A percentile compares a stretch with the other conserved stretches of the same genome.
Conservation (phyloP, 257 asterid genomes). For the Marsdenia floribunda region DNA sequence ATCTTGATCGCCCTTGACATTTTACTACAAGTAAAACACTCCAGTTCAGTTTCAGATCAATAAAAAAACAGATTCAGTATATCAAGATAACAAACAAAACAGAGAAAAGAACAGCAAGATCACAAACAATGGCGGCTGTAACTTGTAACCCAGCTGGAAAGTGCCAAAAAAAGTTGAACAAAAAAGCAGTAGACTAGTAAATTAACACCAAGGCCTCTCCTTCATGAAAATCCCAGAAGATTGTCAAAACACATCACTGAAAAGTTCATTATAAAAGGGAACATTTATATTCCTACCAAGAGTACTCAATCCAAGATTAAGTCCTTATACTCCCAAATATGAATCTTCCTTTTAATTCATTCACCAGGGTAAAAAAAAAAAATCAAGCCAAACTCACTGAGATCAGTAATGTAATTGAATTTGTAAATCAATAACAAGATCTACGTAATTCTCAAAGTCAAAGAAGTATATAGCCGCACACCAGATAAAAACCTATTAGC, state of each 20-base stretch:
- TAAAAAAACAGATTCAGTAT: not conserved
- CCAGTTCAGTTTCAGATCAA: slow-evolving; percentile 1
- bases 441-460: not conserved
- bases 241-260: not conserved
- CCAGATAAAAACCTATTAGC: not conserved
- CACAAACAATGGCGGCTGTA: not conserved
- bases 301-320: not conserved
- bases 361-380: not conserved
- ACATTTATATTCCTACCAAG: not conserved
- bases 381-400: not conserved
- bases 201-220: not conserved
- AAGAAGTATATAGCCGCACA: not conserved
- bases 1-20: slow-evolving; percentile 28
- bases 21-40: slow-evolving; percentile 22
- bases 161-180: not conserved
- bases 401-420: not conserved
- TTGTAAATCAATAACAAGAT: not conserved
- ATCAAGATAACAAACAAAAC: not conserved
- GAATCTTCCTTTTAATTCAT: not conserved
- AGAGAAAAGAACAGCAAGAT: not conserved
- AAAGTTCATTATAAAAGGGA: not conserved
- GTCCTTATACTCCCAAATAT: not conserved
- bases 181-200: not conserved
- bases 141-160: not conserved
- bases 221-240: not conserved